Evolutionary conservation across 495 filamentous ascomycete genomes (phyloP).

Genomic region (Penicillium psychrofluorescens): DNA sequence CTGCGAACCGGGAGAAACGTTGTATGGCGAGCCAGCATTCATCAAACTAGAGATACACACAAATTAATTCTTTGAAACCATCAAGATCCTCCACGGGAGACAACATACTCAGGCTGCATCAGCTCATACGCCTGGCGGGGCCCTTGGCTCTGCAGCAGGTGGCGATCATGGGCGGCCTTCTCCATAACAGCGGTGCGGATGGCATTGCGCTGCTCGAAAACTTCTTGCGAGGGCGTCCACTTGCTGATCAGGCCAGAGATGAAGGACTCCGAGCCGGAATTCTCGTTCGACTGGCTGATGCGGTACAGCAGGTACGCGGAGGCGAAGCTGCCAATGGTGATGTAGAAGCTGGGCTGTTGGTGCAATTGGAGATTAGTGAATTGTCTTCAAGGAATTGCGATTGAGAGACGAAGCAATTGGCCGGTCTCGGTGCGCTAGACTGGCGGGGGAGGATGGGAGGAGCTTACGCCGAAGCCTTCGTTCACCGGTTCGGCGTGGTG

Average conservation of each 20-base stretch:
- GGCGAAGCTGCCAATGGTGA: constrained; percentile 52
- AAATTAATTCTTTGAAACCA: background rate
- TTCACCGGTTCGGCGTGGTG: constrained; percentile 47
- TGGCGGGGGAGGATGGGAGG: constrained; percentile 11
- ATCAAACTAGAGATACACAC: constrained; percentile 19
- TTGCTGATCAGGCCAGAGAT: constrained; percentile 52
- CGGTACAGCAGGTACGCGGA: constrained; percentile 51
- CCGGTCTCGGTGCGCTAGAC: background rate
- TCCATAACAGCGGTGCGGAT: constrained; percentile 59
- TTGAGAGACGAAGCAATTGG: constrained; percentile 3
- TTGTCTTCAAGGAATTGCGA: background rate
- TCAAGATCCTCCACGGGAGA: background rate
- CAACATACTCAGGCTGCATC: constrained; percentile 63
- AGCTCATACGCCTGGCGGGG: constrained; percentile 42
- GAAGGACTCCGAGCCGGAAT: constrained; percentile 41
- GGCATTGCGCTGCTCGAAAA: constrained; percentile 53
- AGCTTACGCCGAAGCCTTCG: constrained; percentile 59
- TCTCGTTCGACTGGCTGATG: constrained; percentile 32
- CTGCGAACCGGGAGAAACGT: constrained; percentile 54
- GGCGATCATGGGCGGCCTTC: constrained; percentile 61
- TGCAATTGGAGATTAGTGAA: constrained; percentile 1
- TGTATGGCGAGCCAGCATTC: constrained; percentile 54
- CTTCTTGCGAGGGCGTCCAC: constrained; percentile 39
- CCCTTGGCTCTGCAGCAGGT: constrained; percentile 53
- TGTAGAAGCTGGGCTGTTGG: constrained; percentile 57